phyloP scores from a whole-genome alignment of 345 rosid species.

The Orychophragmus violaceus region DNA sequence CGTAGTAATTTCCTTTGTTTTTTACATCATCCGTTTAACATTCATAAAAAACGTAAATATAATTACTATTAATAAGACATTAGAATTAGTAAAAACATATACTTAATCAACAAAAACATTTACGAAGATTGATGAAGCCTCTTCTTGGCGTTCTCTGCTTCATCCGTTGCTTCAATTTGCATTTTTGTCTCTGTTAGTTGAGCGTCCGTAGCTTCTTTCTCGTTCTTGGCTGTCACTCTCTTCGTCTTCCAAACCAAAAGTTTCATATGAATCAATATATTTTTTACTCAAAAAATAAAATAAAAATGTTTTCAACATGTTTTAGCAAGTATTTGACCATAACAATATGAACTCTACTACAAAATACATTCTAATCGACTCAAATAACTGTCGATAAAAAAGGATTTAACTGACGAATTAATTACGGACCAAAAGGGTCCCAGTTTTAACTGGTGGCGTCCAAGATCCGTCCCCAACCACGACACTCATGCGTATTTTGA shows the following conservation, averaged over 20 bases:
- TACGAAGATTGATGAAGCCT: conserved; percentile 28
- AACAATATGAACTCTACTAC: neutral
- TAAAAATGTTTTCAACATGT: neutral
- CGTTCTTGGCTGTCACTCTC: conserved; percentile 47
- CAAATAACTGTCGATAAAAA: no score
- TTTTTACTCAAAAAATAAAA: neutral
- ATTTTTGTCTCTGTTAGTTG: conserved; percentile 39
- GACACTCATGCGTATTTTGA: no score
- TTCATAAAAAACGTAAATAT: neutral
- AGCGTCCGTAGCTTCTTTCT: conserved; percentile 54
- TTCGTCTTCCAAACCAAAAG: conserved; percentile 35
- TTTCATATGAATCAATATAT: neutral
- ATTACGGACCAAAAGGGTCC: no score
- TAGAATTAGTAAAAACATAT: neutral
- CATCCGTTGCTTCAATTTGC: conserved; percentile 62
- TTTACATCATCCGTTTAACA: neutral
- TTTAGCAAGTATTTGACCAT: neutral
- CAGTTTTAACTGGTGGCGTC: no score
- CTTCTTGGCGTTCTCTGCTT: conserved; percentile 49
- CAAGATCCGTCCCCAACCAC: no score
- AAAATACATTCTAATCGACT: no score
- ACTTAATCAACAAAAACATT: neutral
- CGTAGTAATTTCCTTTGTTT: no score
- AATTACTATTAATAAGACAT: neutral
- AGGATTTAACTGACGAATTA: no score